Evolutionary conservation across 2,329 filamentous ascomycete genomes (phyloP).

Genomic region (Nemania serpens): DNA sequence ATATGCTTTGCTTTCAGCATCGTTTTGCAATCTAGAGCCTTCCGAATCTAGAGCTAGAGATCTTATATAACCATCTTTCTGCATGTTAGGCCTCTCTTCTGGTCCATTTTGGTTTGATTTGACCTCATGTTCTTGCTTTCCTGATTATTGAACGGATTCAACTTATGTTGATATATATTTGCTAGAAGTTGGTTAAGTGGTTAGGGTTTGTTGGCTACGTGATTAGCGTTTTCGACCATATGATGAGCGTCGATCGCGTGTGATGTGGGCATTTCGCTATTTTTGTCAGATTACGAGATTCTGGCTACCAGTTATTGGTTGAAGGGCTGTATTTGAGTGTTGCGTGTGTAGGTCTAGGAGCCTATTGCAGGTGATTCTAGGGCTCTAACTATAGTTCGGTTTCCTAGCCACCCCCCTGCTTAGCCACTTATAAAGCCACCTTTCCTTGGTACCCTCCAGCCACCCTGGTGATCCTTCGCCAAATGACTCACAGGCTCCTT

Average conservation of each 20-base stretch:
- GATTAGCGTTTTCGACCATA: not conserved
- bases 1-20: conserved; percentile 15
- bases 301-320: too few species aligned
- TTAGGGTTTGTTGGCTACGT: not conserved
- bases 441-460: too few species aligned
- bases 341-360: too few species aligned
- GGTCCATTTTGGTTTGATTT: conserved; percentile 5
- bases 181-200: not conserved
- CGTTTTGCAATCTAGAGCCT: conserved; percentile 19
- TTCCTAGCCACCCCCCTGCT: too few species aligned
- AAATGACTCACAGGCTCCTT: too few species aligned
- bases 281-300: too few species aligned
- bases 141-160: not conserved
- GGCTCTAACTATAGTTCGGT: too few species aligned
- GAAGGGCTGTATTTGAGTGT: too few species aligned
- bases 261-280: not conserved
- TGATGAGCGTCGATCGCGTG: not conserved
- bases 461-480: too few species aligned
- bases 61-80: not conserved
- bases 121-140: not conserved
- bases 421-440: too few species aligned
- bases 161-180: not conserved
- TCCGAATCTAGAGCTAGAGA: conserved; percentile 13
- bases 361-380: too few species aligned
- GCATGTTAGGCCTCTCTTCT: conserved; percentile 19